Evolutionary conservation across 768 basidiomycete genomes (phyloP).

Genomic region (Austroboletus eburneus): DNA sequence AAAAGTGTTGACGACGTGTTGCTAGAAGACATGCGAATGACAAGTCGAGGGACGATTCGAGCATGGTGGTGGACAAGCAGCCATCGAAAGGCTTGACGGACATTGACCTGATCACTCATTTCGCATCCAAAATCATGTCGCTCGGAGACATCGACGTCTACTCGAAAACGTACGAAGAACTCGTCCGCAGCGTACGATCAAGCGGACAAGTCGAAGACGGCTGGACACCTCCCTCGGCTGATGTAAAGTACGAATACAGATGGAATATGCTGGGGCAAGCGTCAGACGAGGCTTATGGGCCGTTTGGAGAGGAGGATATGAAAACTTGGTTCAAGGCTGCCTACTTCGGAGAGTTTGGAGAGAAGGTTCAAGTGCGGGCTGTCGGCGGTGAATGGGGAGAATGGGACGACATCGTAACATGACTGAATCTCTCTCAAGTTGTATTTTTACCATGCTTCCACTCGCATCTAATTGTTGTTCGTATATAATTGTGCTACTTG

Average conservation of each 20-base stretch:
- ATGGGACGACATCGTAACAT: slow-evolving; percentile 65
- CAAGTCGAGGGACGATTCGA: slow-evolving; percentile 31
- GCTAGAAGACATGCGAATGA: slow-evolving; percentile 29
- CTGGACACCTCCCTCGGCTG: slow-evolving; percentile 77
- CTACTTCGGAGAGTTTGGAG: slow-evolving; percentile 77
- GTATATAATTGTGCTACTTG: slow-evolving; percentile 1
- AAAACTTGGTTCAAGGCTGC: slow-evolving; percentile 72
- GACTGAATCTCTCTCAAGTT: slow-evolving; percentile 15
- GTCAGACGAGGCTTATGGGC: slow-evolving; percentile 64
- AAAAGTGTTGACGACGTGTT: slow-evolving; percentile 2
- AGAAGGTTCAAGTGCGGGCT: slow-evolving; percentile 69
- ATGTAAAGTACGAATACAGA: slow-evolving; percentile 75
- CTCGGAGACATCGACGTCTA: slow-evolving; percentile 85
- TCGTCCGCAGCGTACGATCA: slow-evolving; percentile 70
- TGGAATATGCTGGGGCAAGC: slow-evolving; percentile 60
- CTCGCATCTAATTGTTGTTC: too few species aligned
- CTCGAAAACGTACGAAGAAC: slow-evolving; percentile 79
- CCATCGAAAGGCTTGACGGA: slow-evolving; percentile 39
- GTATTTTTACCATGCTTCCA: too few species aligned
- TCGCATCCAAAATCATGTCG: slow-evolving; percentile 85
- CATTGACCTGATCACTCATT: slow-evolving; percentile 78
- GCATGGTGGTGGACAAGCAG: slow-evolving; percentile 50
- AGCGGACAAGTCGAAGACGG: slow-evolving; percentile 62
- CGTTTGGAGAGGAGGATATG: slow-evolving; percentile 79
- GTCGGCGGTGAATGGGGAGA: slow-evolving; percentile 68